Percentiles rank a stretch among this genome's conserved stretches.
phyloP scores from a whole-genome alignment of 2,329 filamentous ascomycete genomes.

The Colletotrichum horii region DNA sequence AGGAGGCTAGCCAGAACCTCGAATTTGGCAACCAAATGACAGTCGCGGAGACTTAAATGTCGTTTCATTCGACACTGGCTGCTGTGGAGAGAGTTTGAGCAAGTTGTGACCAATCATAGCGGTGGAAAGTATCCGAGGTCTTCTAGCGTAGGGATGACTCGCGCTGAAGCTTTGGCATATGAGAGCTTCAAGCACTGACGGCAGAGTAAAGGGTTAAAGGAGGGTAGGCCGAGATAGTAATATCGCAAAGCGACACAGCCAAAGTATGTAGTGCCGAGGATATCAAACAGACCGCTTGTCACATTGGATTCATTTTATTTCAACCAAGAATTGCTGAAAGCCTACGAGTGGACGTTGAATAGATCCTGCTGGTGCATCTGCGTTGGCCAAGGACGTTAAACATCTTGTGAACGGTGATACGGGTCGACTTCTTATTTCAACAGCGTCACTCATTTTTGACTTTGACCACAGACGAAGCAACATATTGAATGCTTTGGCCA shows the following conservation, averaged over 20 bases:
- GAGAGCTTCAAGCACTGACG: not conserved
- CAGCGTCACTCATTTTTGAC: accelerated
- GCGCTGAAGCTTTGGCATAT: not conserved
- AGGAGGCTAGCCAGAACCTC: not conserved
- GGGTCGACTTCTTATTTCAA: not conserved
- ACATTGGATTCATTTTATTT: not conserved
- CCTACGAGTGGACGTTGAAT: too few relatives aligned
- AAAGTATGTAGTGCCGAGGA: not conserved
- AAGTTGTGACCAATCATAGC: not conserved
- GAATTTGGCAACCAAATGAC: not conserved
- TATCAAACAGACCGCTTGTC: not conserved
- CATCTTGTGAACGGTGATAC: not conserved
- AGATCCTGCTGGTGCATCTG: not conserved
- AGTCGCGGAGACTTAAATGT: not conserved
- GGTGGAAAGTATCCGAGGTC: not conserved
- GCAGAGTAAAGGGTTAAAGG: not conserved
- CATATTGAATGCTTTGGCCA: not conserved
- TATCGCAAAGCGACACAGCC: not conserved
- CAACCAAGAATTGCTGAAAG: not conserved
- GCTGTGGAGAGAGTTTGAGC: not conserved
- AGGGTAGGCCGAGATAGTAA: not conserved
- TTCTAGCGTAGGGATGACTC: not conserved
- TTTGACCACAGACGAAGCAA: not conserved
- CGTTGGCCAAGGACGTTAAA: not conserved
- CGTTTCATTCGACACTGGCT: not conserved